phyloP scores from a whole-genome alignment of 1,284 basidiomycete genomes.

The Sanguinoderma infundibulare region DNA sequence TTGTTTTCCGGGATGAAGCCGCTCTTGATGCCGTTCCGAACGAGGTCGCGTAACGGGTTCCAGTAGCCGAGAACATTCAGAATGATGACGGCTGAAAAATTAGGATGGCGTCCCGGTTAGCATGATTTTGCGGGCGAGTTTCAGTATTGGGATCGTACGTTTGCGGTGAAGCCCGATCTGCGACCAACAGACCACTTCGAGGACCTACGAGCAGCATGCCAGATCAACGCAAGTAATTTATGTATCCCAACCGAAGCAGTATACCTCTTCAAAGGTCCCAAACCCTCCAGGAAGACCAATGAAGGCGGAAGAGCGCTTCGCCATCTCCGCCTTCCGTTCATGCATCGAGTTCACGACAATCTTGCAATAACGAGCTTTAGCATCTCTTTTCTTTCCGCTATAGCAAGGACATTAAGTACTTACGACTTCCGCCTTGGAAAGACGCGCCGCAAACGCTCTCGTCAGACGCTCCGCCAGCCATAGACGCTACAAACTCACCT shows the following conservation, averaged over 20 bases:
- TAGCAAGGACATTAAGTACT: conserved; percentile 30
- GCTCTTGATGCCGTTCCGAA: conserved; percentile 66
- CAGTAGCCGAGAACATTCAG: conserved; percentile 85
- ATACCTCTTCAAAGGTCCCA: conserved; percentile 91
- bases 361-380: conserved; percentile 39
- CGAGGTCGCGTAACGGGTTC: conserved; percentile 75
- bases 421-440: conserved; percentile 54
- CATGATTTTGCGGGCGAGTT: too few species aligned
- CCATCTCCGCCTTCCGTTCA: conserved; percentile 90
- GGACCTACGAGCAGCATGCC: conserved; percentile 49
- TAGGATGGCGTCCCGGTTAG: too few species aligned
- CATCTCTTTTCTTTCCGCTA: not conserved
- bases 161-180: conserved; percentile 90
- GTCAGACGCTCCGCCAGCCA: not conserved
- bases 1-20: conserved; percentile 79
- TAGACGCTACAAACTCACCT: conserved; percentile 42
- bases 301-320: conserved; percentile 77
- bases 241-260: not conserved
- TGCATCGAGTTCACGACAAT: conserved; percentile 89
- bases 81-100: conserved; percentile 71
- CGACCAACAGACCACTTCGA: conserved; percentile 93
- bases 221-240: not conserved
- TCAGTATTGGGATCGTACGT: conserved; percentile 56
- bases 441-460: not conserved
- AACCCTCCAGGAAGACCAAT: conserved; percentile 90